Conservation (phyloP, 2,329 filamentous ascomycete species). For the Exophiala sp. region DNA sequence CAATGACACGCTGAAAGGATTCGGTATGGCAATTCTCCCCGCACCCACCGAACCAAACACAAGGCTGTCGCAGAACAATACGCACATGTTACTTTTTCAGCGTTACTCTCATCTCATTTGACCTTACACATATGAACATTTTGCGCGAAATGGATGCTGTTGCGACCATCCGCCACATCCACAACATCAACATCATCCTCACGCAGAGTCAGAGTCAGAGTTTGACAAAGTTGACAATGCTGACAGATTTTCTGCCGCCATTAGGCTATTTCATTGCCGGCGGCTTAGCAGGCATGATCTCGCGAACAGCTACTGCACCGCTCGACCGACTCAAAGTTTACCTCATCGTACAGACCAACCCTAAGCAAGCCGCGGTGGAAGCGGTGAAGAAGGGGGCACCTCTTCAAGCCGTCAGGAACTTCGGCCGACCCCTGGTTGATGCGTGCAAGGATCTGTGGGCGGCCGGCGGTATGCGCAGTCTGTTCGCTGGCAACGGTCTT, state of each 20-base stretch:
- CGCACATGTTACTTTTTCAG: background rate
- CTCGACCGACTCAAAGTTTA: constrained; percentile 97
- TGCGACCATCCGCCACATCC: background rate
- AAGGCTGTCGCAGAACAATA: background rate
- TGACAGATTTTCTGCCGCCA: constrained; percentile 68
- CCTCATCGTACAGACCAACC: constrained; percentile 80
- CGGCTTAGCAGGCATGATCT: constrained; percentile 88
- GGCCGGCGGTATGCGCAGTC: constrained; percentile 76
- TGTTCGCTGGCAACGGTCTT: constrained; percentile 93
- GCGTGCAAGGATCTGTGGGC: constrained; percentile 75
- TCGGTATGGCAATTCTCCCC: constrained; percentile 62
- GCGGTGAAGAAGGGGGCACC: constrained; percentile 67
- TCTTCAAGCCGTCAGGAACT: constrained; percentile 58
- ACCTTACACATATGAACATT: background rate
- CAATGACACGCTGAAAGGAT: constrained; percentile 82
- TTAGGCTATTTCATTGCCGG: constrained; percentile 97
- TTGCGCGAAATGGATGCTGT: background rate
- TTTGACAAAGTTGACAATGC: constrained; percentile 36
- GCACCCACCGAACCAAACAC: background rate
- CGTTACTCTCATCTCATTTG: background rate
- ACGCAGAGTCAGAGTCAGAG: background rate
- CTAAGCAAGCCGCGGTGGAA: constrained; percentile 53
- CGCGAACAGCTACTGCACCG: constrained; percentile 88
- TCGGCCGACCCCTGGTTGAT: constrained; percentile 62
- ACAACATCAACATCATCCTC: background rate